phyloP scores from a whole-genome alignment of 805 yeast species.

The Ogataea glucozyma region DNA sequence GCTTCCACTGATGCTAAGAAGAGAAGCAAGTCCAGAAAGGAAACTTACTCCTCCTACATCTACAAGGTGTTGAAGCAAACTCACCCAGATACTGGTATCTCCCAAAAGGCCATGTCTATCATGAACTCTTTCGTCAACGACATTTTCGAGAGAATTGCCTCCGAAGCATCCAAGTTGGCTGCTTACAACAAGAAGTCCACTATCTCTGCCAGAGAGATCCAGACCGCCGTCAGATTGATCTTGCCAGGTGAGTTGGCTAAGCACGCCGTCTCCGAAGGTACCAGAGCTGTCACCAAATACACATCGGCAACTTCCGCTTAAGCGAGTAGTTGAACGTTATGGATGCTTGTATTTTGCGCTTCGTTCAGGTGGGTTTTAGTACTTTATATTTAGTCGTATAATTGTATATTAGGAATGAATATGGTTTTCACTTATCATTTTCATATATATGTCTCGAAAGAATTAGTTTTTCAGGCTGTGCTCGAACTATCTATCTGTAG shows the following conservation, averaged over 20 bases:
- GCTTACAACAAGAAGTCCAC: conserved; percentile 98
- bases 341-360: conserved; percentile 9
- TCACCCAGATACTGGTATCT: conserved; percentile 99
- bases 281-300: conserved; percentile 96
- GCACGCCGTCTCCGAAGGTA: conserved; percentile 98
- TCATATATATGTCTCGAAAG: too few relatives aligned
- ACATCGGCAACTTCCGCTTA: conserved; percentile 60
- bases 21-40: conserved; percentile 95
- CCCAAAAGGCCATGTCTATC: conserved; percentile 98
- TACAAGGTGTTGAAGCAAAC: conserved; percentile 98
- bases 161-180: conserved; percentile 97
- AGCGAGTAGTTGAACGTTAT: conserved; percentile 15
- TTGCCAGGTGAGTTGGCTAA: conserved; percentile 98
- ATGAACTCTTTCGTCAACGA: conserved; percentile 98
- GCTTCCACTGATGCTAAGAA: conserved; percentile 80
- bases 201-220: conserved; percentile 97
- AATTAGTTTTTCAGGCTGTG: too few relatives aligned
- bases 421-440: conserved; percentile 12
- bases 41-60: conserved; percentile 96
- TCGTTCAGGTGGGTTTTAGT: conserved; percentile 18
- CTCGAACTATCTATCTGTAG: too few relatives aligned
- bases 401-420: conserved; percentile 28
- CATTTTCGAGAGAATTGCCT: conserved; percentile 96
- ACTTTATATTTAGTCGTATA: conserved; percentile 19
- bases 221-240: conserved; percentile 97